A percentile compares a stretch with the other conserved stretches of the same genome.
Conservation (phyloP, 352 stramenopile species). For the Globisporangium canariense region DNA sequence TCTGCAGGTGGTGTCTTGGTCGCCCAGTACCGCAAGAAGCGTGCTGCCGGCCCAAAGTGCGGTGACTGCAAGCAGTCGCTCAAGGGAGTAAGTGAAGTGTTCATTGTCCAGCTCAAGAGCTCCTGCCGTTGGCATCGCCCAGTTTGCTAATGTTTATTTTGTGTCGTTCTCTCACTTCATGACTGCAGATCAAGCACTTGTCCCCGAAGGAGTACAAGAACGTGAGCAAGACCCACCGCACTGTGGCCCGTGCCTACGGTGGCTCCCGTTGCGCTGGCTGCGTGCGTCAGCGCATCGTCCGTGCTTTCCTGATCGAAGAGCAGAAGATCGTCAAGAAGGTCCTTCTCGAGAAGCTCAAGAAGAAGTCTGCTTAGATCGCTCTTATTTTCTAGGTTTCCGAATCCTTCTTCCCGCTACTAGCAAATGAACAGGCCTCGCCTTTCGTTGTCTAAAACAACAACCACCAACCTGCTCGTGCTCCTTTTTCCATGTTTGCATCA, state of each 20-base stretch:
- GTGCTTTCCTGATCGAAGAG: conserved; percentile 99
- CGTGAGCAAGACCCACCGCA: conserved; percentile 89
- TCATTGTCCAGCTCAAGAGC: too few relatives aligned
- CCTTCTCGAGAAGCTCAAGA: conserved; percentile 93
- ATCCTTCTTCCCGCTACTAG: conserved; percentile 19
- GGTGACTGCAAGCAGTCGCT: conserved; percentile 95
- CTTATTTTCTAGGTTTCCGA: conserved; percentile 14
- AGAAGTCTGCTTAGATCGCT: conserved; percentile 69
- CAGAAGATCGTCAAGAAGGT: conserved; percentile 99
- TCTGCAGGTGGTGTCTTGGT: conserved; percentile 86
- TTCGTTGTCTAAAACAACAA: conserved; percentile 15
- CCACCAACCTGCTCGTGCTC: neutral
- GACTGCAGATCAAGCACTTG: conserved; percentile 79
- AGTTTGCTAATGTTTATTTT: neutral
- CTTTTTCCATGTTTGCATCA: neutral
- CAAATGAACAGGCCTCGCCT: conserved; percentile 13
- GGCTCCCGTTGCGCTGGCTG: conserved; percentile 92
- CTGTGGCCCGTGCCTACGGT: conserved; percentile 96
- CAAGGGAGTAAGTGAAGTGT: conserved; percentile 38
- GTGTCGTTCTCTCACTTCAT: conserved; percentile 5
- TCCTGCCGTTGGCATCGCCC: conserved; percentile 5
- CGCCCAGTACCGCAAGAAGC: conserved; percentile 95
- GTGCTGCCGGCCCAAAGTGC: conserved; percentile 92
- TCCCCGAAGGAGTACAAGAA: conserved; percentile 76
- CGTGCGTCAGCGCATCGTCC: conserved; percentile 95